These are phyloP conservation scores for Hansfordia pulvinata DNA, from an alignment of 2,329 filamentous ascomycete genomes.

Conservation along the genomic window DNA sequence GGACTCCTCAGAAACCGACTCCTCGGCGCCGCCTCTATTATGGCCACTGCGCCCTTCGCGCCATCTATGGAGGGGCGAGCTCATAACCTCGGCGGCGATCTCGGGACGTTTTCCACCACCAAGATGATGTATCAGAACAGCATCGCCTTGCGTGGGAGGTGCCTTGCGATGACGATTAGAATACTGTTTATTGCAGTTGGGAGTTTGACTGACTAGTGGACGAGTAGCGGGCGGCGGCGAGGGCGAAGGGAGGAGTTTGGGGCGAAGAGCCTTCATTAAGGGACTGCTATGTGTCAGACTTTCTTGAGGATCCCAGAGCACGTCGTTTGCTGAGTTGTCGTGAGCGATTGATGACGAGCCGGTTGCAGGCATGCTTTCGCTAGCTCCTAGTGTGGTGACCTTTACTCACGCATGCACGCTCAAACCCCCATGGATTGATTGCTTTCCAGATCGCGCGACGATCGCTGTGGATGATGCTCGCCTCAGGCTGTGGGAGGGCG, in stretches of 20 bases:
- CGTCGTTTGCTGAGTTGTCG: conserved; percentile 18
- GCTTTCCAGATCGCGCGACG: too few relatives aligned
- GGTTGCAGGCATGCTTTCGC: conserved; percentile 19
- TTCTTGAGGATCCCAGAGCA: conserved; percentile 35
- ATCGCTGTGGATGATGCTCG: too few relatives aligned
- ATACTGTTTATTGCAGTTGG: conserved; percentile 26
- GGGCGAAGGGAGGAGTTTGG: conserved; percentile 33
- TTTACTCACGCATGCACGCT: conserved; percentile 18
- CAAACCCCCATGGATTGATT: too few relatives aligned
- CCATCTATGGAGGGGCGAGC: conserved; percentile 34
- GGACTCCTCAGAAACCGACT: conserved; percentile 10
- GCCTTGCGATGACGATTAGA: conserved; percentile 40
- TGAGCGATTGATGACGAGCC: conserved; percentile 14
- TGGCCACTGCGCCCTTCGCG: conserved; percentile 28
- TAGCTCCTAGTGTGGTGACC: conserved; percentile 12
- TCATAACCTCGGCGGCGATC: conserved; percentile 43
- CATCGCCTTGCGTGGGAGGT: conserved; percentile 45
- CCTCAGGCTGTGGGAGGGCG: too few relatives aligned
- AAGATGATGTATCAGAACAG: conserved; percentile 52
- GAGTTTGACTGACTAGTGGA: conserved; percentile 28
- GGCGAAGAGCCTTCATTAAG: conserved; percentile 23
- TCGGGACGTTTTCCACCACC: conserved; percentile 50
- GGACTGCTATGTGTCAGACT: conserved; percentile 25
- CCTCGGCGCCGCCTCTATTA: conserved; percentile 14
- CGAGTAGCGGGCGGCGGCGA: conserved; percentile 34